Evolutionary conservation across 2,329 filamentous ascomycete genomes (phyloP).

Genomic region (Fusarium nisikadoi): DNA sequence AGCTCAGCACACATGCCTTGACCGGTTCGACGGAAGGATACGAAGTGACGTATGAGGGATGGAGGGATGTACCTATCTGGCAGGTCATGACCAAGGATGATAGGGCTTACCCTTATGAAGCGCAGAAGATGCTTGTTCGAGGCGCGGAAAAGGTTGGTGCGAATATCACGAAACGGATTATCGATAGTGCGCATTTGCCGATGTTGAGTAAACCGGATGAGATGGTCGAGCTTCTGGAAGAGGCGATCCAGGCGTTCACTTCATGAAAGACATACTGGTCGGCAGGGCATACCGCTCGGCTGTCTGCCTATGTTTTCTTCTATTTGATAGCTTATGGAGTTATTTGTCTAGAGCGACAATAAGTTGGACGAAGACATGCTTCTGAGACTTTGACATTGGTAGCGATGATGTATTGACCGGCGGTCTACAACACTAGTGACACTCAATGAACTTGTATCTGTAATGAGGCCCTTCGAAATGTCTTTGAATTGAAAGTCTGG

Average conservation of each 20-base stretch:
- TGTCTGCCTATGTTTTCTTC: no score
- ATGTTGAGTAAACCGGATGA: conserved; percentile 59
- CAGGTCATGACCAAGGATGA: conserved; percentile 58
- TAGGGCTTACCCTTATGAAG: conserved; percentile 51
- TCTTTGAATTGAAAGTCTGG: background rate
- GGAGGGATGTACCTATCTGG: conserved; percentile 60
- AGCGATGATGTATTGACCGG: background rate
- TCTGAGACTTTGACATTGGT: background rate
- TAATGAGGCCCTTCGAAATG: background rate
- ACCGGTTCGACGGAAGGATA: conserved; percentile 58
- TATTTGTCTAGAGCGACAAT: background rate
- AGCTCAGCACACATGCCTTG: conserved; percentile 55
- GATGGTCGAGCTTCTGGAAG: conserved; percentile 50
- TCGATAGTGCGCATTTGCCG: conserved; percentile 60
- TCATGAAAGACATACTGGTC: background rate
- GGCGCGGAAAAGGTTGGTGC: conserved; percentile 53
- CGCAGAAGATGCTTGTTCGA: conserved; percentile 52
- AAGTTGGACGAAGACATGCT: background rate
- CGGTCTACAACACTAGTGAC: background rate
- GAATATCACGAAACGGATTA: conserved; percentile 51
- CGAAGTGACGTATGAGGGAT: conserved; percentile 57
- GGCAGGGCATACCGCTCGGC: no score
- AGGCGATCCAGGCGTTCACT: conserved; percentile 38
- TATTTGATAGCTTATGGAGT: no score
- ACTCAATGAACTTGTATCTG: background rate